phyloP scores from a whole-genome alignment of 805 yeast genomes.

The Kodamaea kaohsiungensis region DNA sequence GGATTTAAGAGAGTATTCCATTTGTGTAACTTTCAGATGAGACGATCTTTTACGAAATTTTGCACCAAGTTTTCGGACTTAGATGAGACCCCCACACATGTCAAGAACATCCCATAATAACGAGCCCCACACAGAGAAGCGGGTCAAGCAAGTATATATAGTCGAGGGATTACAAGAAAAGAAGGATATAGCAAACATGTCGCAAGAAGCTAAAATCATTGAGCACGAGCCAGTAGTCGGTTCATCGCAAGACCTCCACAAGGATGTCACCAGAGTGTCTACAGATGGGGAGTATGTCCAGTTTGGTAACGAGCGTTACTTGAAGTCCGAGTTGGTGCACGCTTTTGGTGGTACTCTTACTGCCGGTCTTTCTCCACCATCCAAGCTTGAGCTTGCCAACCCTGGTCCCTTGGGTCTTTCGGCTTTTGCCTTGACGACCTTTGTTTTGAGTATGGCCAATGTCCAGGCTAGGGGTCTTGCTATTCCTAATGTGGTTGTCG shows the following conservation, averaged over 20 bases:
- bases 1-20: not conserved
- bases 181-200: not conserved
- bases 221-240: not conserved
- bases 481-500: constrained; percentile 60
- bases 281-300: constrained; percentile 62
- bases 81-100: not conserved
- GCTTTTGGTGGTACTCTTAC: constrained; percentile 86
- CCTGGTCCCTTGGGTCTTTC: constrained; percentile 77
- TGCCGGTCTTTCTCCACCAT: constrained; percentile 56
- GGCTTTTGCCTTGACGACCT: constrained; percentile 69
- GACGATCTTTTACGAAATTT: not conserved
- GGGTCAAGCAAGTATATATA: not conserved
- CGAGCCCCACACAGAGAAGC: not conserved
- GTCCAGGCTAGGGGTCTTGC: constrained; percentile 68
- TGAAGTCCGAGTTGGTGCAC: constrained; percentile 54
- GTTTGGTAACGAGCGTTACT: constrained; percentile 72
- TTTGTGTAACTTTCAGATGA: not conserved
- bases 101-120: not conserved
- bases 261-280: not conserved
- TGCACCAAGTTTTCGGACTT: not conserved
- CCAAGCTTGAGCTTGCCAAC: constrained; percentile 50
- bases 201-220: not conserved
- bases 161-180: not conserved
- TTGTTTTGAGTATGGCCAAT: constrained; percentile 64
- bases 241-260: not conserved